phyloP scores from a whole-genome alignment of 495 filamentous ascomycete species.

The Echria macrotheca region DNA sequence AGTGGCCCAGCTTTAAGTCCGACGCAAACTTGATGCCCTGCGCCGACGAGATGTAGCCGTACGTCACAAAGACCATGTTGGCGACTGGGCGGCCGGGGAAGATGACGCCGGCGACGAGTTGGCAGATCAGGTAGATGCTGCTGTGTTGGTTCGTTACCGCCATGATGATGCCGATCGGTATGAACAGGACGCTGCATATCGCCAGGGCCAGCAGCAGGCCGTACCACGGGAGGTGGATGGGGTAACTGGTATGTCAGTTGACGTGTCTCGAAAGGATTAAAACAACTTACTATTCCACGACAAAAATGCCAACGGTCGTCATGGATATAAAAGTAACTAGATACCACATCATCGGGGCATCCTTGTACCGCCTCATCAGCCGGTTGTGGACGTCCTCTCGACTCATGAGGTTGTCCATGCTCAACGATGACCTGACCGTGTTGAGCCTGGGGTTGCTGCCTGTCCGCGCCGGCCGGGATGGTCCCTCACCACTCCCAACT shows the following conservation, averaged over 20 bases:
- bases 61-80: conserved; percentile 86
- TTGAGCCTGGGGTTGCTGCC: conserved; percentile 5
- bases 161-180: conserved; percentile 80
- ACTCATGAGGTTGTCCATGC: conserved; percentile 53
- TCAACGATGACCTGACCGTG: conserved; percentile 31
- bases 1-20: conserved; percentile 83
- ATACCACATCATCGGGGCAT: conserved; percentile 77
- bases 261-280: background rate
- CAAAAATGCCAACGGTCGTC: conserved; percentile 69
- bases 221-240: conserved; percentile 69
- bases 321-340: conserved; percentile 61
- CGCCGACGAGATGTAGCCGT: conserved; percentile 73
- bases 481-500: conserved; percentile 23
- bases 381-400: conserved; percentile 74
- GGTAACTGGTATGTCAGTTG: conserved; percentile 50
- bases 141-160: conserved; percentile 80
- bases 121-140: conserved; percentile 75
- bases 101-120: conserved; percentile 69
- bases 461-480: conserved; percentile 5
- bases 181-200: conserved; percentile 68
- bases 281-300: conserved; percentile 64
- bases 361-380: conserved; percentile 66
- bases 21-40: conserved; percentile 84
- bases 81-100: conserved; percentile 80
- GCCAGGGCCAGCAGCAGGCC: conserved; percentile 69